Evolutionary conservation across 2,329 filamentous ascomycete genomes (phyloP).

Genomic region (Lecanicillium sp.): DNA sequence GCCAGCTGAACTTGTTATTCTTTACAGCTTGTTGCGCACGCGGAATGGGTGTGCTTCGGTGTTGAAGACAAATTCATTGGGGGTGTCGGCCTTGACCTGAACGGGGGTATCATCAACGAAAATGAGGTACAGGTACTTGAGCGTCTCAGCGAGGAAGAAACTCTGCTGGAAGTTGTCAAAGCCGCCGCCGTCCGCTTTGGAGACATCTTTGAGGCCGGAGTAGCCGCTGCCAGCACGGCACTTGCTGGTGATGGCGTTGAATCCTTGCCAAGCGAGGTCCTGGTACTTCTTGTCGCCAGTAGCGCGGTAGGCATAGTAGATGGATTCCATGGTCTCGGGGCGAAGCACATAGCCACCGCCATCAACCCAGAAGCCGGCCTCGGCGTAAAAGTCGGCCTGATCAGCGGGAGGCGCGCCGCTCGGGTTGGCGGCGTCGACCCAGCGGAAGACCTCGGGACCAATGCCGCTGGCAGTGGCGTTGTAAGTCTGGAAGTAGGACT

Average conservation of each 20-base stretch:
- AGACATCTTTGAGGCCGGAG: slow-evolving; percentile 60
- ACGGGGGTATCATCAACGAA: slow-evolving; percentile 53
- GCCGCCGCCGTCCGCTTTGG: slow-evolving; percentile 51
- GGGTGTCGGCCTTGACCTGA: slow-evolving; percentile 39
- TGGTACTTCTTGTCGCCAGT: slow-evolving; percentile 72
- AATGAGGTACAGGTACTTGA: slow-evolving; percentile 79
- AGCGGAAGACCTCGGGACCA: slow-evolving; percentile 67
- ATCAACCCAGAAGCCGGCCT: slow-evolving; percentile 66
- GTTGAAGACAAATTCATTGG: slow-evolving; percentile 45
- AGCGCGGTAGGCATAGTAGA: slow-evolving; percentile 80
- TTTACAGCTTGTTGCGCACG: slow-evolving; percentile 3
- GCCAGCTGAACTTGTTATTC: too few relatives aligned
- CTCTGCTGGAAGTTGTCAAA: slow-evolving; percentile 72
- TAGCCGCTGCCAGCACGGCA: slow-evolving; percentile 62
- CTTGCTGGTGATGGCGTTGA: slow-evolving; percentile 59
- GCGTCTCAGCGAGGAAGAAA: slow-evolving; percentile 80
- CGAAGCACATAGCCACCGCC: slow-evolving; percentile 59
- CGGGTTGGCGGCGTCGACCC: slow-evolving; percentile 46
- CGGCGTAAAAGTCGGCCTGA: slow-evolving; percentile 59
- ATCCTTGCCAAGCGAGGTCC: slow-evolving; percentile 79
- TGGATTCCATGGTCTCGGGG: slow-evolving; percentile 76
- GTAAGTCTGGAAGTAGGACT: slow-evolving; percentile 72
- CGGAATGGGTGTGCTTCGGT: slow-evolving; percentile 43
- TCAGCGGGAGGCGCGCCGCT: slow-evolving; percentile 62
- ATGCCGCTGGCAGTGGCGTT: slow-evolving; percentile 61